Base-by-base conservation (phyloP, 2,329 filamentous ascomycete species). In the Hypoxylon sp. region DNA sequence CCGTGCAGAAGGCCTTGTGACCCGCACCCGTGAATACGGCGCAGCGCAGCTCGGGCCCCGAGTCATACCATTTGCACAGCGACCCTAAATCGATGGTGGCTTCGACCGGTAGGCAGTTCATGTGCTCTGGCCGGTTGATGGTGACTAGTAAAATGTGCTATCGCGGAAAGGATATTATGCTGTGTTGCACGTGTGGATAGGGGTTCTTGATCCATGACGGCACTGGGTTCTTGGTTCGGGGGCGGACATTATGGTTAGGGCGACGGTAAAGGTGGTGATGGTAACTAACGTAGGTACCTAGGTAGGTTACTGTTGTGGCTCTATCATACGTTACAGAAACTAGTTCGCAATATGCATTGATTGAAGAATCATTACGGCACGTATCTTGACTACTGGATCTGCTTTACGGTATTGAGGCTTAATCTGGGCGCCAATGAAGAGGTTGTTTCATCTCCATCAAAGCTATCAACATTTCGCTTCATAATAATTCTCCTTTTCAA, bases 91-190 rank as follows among this genome's bases (percentile, higher is more conserved):
- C 78, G 42, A 79, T 77, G 22, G 80, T 80, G 0, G 75, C 73
- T 29, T 77, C 73, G 54, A 77, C 76, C 2, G 77, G 76, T 33
- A 85, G 78, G 58, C 80, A 82, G 69, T 85, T 85, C 50, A 82
- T 80, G 14, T 77, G 73, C 22, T 77, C 68, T 0, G 82, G 80
- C 2, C 82, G 79, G 64, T 84, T 83, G 68, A 85, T 80, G 2
- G 83, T 83, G 24, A 84, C 80, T 10, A 83, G 79, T 11, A 84
- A 76, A 33, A 83, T 78, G 60, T 80, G 77, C 19, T 79, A 76
- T 3, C 76, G 76, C 5, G 83, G 33, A 35, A 35, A 35, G 9
- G 33, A 35, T 11, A 35, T 11, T 35, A 35, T 35, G 33, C 33
- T 35, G 13, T 35, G 33, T 35, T 35, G 33, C 33, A 35, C 33